These are phyloP conservation scores for Helianthus tuberosus DNA, from an alignment of 129 eudicot genomes.

Conservation along the genomic window DNA sequence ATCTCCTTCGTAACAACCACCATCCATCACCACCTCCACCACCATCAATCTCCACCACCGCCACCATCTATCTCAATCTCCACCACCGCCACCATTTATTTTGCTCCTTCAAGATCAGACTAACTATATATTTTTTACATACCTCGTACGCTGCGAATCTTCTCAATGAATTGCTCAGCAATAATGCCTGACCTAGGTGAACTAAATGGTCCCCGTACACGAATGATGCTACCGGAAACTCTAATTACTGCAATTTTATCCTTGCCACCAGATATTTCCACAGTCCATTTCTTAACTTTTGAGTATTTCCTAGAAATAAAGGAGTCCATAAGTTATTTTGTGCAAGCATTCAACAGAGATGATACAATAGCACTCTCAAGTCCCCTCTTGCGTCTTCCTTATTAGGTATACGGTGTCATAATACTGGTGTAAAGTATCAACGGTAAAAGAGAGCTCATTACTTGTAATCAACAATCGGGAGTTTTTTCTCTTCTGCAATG, in stretches of 20 bases:
- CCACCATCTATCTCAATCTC: no score
- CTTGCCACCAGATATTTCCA: conserved; percentile 75
- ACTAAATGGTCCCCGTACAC: conserved; percentile 61
- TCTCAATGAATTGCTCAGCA: conserved; percentile 80
- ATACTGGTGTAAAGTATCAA: not conserved
- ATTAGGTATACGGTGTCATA: not conserved
- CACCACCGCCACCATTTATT: no score
- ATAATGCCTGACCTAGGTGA: conserved; percentile 65
- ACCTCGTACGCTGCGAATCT: conserved; percentile 74
- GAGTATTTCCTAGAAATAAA: conserved; percentile 67
- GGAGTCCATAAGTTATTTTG: not conserved
- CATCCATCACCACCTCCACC: no score
- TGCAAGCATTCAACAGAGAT: conserved; percentile 12
- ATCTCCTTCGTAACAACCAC: no score
- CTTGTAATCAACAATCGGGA: conserved; percentile 87
- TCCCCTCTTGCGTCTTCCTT: not conserved
- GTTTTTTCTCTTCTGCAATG: conserved; percentile 57
- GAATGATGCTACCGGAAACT: conserved; percentile 90
- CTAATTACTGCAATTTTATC: conserved; percentile 84
- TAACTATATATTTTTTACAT: conserved; percentile 8
- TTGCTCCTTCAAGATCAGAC: not conserved
- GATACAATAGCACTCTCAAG: conserved; percentile 5
- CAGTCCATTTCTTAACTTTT: conserved; percentile 70
- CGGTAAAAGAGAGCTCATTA: conserved; percentile 19
- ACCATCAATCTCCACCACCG: no score